phyloP scores from a whole-genome alignment of 108 stramenopile species.

The Schizochytrium sp. region DNA sequence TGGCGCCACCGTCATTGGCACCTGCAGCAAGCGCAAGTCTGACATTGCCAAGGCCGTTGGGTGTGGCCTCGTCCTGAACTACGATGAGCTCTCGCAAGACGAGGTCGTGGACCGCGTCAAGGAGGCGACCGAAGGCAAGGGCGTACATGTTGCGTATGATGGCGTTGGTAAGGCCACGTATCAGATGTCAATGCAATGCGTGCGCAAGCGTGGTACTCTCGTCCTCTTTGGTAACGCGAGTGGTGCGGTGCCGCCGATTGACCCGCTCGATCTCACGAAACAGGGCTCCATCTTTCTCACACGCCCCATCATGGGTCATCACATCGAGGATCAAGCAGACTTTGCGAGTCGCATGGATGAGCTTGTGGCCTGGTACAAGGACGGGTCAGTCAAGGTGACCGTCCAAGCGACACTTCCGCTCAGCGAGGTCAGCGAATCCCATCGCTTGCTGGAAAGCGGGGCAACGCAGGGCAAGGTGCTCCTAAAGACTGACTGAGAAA shows the following conservation, averaged over 20 bases:
- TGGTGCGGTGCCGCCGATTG: slow-evolving; percentile 72
- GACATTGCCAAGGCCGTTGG: slow-evolving; percentile 38
- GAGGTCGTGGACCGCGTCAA: slow-evolving; percentile 57
- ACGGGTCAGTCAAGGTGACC: slow-evolving; percentile 59
- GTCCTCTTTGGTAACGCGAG: slow-evolving; percentile 78
- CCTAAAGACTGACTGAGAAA: slow-evolving; percentile 12
- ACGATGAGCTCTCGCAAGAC: slow-evolving; percentile 67
- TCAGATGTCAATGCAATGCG: slow-evolving; percentile 62
- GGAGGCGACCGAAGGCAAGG: slow-evolving; percentile 60
- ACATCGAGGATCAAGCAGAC: slow-evolving; percentile 57
- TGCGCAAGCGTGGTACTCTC: slow-evolving; percentile 66
- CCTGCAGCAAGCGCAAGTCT: slow-evolving; percentile 56
- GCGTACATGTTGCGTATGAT: slow-evolving; percentile 54
- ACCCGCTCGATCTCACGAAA: slow-evolving; percentile 56
- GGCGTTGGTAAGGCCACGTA: slow-evolving; percentile 68
- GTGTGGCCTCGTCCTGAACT: slow-evolving; percentile 65
- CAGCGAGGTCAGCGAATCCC: slow-evolving; percentile 58
- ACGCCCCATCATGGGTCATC: slow-evolving; percentile 66
- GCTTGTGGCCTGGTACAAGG: slow-evolving; percentile 63
- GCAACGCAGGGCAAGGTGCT: slow-evolving; percentile 69
- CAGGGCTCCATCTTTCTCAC: slow-evolving; percentile 65
- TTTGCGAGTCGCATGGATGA: slow-evolving; percentile 55
- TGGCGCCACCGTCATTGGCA: slow-evolving; percentile 73
- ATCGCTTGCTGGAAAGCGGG: slow-evolving; percentile 67
- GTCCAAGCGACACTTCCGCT: slow-evolving; percentile 60